Evolutionary conservation across 2,329 filamentous ascomycete genomes (phyloP).

Genomic region (Aspergillus sojae): DNA sequence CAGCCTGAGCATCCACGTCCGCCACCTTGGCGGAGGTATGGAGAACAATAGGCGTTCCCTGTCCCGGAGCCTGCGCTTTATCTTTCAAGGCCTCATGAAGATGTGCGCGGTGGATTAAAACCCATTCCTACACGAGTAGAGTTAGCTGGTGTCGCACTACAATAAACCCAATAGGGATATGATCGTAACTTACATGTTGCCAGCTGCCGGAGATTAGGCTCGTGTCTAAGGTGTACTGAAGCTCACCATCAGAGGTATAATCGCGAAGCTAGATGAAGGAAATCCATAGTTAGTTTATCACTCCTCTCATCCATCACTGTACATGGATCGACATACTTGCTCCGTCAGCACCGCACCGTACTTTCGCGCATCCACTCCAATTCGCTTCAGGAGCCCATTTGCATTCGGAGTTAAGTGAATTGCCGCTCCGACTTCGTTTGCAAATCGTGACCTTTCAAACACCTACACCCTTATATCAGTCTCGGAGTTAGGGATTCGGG

Average conservation of each 20-base stretch:
- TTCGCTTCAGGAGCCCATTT: constrained; percentile 57
- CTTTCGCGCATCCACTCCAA: constrained; percentile 46
- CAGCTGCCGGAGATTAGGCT: constrained; percentile 27
- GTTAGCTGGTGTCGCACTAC: not conserved
- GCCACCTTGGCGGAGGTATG: constrained; percentile 48
- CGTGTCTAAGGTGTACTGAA: constrained; percentile 27
- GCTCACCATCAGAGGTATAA: constrained; percentile 42
- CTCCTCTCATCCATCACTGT: not conserved
- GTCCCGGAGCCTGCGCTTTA: constrained; percentile 43
- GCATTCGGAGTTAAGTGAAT: constrained; percentile 66
- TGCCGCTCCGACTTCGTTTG: constrained; percentile 61
- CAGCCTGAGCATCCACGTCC: constrained; percentile 45
- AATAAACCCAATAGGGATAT: no score
- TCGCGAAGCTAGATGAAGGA: constrained; percentile 34
- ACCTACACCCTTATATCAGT: constrained; percentile 39
- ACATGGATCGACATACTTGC: constrained; percentile 20
- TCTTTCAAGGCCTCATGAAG: constrained; percentile 57
- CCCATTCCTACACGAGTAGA: constrained; percentile 44
- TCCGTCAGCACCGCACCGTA: constrained; percentile 44
- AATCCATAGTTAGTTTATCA: not conserved
- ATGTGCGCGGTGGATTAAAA: constrained; percentile 56
- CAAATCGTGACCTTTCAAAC: constrained; percentile 59
- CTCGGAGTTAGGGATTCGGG: not conserved
- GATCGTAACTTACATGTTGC: constrained; percentile 30
- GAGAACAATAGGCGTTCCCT: constrained; percentile 46